phyloP scores from a whole-genome alignment of 352 stramenopile genomes.

The Phytophthora vignae region DNA sequence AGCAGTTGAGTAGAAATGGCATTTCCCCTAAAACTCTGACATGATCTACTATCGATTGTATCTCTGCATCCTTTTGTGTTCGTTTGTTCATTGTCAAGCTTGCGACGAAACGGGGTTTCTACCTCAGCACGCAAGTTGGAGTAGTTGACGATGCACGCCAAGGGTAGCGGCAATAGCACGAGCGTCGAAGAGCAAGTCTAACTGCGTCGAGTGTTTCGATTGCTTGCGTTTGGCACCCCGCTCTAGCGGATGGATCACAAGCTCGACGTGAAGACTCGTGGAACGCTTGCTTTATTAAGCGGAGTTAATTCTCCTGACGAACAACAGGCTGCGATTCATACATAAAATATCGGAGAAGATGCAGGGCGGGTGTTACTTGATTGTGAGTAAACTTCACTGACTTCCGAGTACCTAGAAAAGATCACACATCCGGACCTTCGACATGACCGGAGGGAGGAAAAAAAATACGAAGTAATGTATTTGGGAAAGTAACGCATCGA shows the following conservation, averaged over 20 bases:
- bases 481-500: too few species aligned
- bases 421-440: too few species aligned
- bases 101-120: not conserved
- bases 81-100: too few species aligned
- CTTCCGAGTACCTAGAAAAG: too few species aligned
- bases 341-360: conserved; percentile 61
- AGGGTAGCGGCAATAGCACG: conserved; percentile 32
- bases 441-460: too few species aligned
- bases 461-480: too few species aligned
- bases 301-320: not conserved
- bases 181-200: conserved; percentile 85
- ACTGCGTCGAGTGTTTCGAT: conserved; percentile 72
- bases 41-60: too few species aligned
- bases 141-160: conserved; percentile 25
- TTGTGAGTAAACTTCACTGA: too few species aligned
- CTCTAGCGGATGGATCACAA: conserved; percentile 68
- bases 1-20: too few species aligned
- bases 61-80: too few species aligned
- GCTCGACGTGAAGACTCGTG: conserved; percentile 49
- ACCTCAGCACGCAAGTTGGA: not conserved
- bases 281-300: not conserved
- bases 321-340: not conserved
- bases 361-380: not conserved
- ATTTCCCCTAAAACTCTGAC: too few species aligned
- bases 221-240: conserved; percentile 72